Evolutionary conservation across 2,329 filamentous ascomycete genomes (phyloP), one percentile per base, ranked within the genome.

Genomic region (Thielaviopsis euricoi): DNA sequence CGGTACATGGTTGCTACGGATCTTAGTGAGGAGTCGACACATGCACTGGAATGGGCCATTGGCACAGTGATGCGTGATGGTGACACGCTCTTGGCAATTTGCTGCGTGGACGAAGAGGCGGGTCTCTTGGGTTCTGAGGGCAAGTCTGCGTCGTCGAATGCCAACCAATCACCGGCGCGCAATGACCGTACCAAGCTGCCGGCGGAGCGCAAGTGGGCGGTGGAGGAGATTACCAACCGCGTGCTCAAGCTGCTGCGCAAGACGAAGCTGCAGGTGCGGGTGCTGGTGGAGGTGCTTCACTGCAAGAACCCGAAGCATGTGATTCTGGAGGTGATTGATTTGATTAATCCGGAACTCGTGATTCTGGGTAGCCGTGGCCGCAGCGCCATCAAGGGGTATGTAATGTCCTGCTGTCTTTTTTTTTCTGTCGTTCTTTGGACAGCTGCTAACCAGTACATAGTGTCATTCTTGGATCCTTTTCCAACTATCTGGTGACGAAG

Each of bases 301-400:
- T 97, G 93, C 83, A 97, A 96, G 76, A 96, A 87, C 66, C 89
- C 93, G 3, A 91, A 93, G 69, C 90, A 96, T 69, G 79, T 97
- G 74, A 89, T 98, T 62, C 95, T 89, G 0, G 93, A 97, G 74
- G 89, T 96, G 72, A 97, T 98, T 70, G 93, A 98, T 69, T 81
- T 88, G 62, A 79, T 97, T 56, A 87, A 86, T 63, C 93, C 93
- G 4, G 97, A 91, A 1, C 75, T 98, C 60, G 91, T 96, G 21
- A 89, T 98, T 63, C 81, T 97, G 60, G 93, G 93, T 54, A 95
- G 89, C 62, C 80, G 93, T 64, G 93, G 93, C 29, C 82, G 90
- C 62, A 95, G 89, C 69, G 89, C 89, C 50, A 75, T 98, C 57
- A 97, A 97, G 71, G 91, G 89, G 88, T 91, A 76, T 73, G n/a